Conservation (phyloP, 2,329 filamentous ascomycete species). For the Orbilia quercus region DNA sequence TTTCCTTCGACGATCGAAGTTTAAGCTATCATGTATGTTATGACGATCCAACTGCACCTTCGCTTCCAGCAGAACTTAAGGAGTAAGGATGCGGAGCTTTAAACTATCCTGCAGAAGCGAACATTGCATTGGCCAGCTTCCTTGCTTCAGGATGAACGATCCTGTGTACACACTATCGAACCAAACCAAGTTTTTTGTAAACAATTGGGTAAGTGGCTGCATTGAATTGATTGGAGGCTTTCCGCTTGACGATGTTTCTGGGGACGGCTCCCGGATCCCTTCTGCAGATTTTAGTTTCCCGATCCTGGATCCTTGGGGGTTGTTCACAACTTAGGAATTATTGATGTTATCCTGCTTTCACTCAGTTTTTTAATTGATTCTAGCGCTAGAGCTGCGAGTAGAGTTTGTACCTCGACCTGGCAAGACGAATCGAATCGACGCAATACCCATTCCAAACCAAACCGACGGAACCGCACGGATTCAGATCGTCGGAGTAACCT, state of each 20-base stretch:
- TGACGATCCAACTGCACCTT: constrained; percentile 24
- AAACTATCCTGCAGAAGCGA: constrained; percentile 48
- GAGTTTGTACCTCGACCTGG: background rate
- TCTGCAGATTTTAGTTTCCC: no score
- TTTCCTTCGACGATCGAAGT: background rate
- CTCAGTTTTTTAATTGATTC: no score
- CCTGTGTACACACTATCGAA: no score
- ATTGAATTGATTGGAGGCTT: background rate
- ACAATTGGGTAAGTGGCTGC: no score
- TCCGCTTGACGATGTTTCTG: no score
- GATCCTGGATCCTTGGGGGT: no score
- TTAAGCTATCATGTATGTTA: constrained; percentile 12
- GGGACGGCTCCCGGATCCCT: no score
- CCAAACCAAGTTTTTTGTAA: no score
- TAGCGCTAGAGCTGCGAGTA: no score
- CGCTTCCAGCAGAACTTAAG: constrained; percentile 9
- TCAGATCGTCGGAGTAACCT: no score
- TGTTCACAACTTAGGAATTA: background rate
- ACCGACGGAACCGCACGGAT: background rate
- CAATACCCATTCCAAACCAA: background rate
- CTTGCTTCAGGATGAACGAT: no score
- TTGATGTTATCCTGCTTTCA: constrained; percentile 5
- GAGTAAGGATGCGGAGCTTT: constrained; percentile 26
- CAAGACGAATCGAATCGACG: no score
- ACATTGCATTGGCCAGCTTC: background rate